A percentile compares a stretch with the other conserved stretches of the same genome.
These are phyloP conservation scores for Desmodesmus armatus DNA, from an alignment of 139 green algal species.

Conservation along the genomic window DNA sequence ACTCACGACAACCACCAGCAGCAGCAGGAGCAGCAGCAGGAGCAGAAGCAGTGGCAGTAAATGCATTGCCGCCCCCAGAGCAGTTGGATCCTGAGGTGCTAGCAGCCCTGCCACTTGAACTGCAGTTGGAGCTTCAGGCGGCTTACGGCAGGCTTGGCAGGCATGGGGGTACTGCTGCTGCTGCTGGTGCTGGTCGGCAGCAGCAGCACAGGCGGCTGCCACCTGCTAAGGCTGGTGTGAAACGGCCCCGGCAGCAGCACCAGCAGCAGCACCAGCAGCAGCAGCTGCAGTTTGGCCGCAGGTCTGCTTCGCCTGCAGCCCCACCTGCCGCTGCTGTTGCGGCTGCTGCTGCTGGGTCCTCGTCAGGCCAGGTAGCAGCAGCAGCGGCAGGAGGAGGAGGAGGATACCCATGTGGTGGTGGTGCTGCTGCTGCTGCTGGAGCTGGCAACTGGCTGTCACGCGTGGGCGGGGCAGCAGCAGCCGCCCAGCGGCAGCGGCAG, in stretches of 20 bases:
- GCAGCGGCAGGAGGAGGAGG: too few relatives aligned
- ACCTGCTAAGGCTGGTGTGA: not conserved
- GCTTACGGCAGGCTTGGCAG: slow-evolving; percentile 62
- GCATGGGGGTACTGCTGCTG: not conserved
- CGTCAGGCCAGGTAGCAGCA: too few relatives aligned
- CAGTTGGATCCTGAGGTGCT: slow-evolving; percentile 80
- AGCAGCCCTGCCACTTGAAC: slow-evolving; percentile 69
- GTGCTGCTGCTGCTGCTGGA: not conserved
- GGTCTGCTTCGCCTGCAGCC: too few relatives aligned
- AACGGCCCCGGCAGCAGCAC: not conserved
- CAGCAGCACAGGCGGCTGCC: slow-evolving; percentile 2
- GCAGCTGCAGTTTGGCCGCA: not conserved
- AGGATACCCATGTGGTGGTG: too few relatives aligned
- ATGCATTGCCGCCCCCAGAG: slow-evolving; percentile 60
- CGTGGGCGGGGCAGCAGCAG: not conserved
- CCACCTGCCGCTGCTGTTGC: not conserved
- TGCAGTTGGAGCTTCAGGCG: slow-evolving; percentile 76
- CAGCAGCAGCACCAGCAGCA: slow-evolving; percentile 21
- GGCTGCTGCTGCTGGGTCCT: too few relatives aligned
- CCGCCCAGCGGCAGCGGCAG: not conserved
- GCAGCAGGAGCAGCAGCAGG: slow-evolving; percentile 5
- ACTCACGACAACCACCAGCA: not conserved
- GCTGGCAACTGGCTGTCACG: not conserved
- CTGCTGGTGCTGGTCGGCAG: not conserved
- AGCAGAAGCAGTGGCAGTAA: slow-evolving; percentile 2